Conservation (phyloP, 371 early-diverging fungal species). For the Mortierella sp. region DNA sequence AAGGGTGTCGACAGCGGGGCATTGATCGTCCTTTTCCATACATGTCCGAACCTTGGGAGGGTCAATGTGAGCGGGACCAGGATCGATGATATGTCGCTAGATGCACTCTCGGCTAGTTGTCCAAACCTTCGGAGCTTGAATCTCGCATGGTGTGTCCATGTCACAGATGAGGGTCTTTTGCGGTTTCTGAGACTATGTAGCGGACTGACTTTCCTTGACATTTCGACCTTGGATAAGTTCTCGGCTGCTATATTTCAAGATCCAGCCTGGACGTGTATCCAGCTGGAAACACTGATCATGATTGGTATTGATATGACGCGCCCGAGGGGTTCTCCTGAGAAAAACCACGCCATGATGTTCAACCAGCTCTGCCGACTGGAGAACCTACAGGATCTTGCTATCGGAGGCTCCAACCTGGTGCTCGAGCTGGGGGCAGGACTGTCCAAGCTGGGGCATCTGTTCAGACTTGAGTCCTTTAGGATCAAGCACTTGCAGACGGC, state of each 20-base stretch:
- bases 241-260: slow-evolving; percentile 33
- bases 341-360: slow-evolving; percentile 45
- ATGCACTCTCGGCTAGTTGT: slow-evolving; percentile 19
- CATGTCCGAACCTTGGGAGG: slow-evolving; percentile 26
- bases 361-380: slow-evolving; percentile 34
- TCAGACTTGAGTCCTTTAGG: slow-evolving; percentile 32
- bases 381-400: slow-evolving; percentile 32
- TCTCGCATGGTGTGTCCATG: slow-evolving; percentile 23
- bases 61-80: slow-evolving; percentile 42
- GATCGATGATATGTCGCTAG: slow-evolving; percentile 27
- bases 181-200: slow-evolving; percentile 12
- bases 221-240: slow-evolving; percentile 15
- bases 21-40: slow-evolving; percentile 5
- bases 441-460: slow-evolving; percentile 22
- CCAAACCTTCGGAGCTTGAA: slow-evolving; percentile 28
- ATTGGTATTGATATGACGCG: slow-evolving; percentile 37
- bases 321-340: slow-evolving; percentile 2
- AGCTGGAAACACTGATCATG: slow-evolving; percentile 35
- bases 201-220: slow-evolving; percentile 32
- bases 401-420: slow-evolving; percentile 27
- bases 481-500: slow-evolving; percentile 23
- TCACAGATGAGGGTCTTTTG: slow-evolving; percentile 31
- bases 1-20: slow-evolving; percentile 22
- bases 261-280: slow-evolving; percentile 21
- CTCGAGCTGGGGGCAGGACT: slow-evolving; percentile 36